A percentile compares a stretch with the other conserved stretches of the same genome.
Conservation (phyloP, 148 eudicot species). For the Rhododendron vialii region DNA sequence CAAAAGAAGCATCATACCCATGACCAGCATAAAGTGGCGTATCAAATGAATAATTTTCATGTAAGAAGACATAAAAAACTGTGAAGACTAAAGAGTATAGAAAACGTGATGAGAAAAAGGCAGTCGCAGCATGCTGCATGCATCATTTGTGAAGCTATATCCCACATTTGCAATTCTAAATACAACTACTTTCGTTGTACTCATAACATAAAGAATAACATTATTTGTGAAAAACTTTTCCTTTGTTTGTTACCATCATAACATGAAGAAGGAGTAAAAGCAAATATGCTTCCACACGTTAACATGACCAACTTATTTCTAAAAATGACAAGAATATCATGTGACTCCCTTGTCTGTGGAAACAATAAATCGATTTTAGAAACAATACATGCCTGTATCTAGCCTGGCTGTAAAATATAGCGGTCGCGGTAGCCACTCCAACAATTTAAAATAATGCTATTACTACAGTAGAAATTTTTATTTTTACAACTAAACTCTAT, state of each 20-base stretch:
- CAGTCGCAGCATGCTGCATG: not conserved
- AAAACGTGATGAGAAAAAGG: not conserved
- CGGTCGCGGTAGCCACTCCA: not conserved
- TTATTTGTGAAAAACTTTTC: too few species aligned
- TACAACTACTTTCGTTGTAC: not conserved
- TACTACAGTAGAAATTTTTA: not conserved
- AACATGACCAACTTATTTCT: not conserved
- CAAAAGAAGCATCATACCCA: not conserved
- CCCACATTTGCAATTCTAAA: not conserved
- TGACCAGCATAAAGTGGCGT: not conserved
- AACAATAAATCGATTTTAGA: not conserved
- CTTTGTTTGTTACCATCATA: too few species aligned
- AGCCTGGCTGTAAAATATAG: not conserved
- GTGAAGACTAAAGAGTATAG: not conserved
- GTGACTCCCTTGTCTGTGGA: not conserved
- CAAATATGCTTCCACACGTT: constrained; percentile 1
- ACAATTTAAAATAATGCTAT: too few species aligned
- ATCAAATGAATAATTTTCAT: not conserved
- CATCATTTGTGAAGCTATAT: not conserved
- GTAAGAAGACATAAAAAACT: not conserved
- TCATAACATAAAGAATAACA: not conserved
- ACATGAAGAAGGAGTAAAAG: constrained; percentile 2
- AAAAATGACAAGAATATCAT: not conserved
- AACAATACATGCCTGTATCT: not conserved
- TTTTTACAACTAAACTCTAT: not conserved